Evolutionary conservation across 2,329 filamentous ascomycete species (phyloP), one percentile per base, ranked within the genome.

Genomic region (Thelonectria blattea): DNA sequence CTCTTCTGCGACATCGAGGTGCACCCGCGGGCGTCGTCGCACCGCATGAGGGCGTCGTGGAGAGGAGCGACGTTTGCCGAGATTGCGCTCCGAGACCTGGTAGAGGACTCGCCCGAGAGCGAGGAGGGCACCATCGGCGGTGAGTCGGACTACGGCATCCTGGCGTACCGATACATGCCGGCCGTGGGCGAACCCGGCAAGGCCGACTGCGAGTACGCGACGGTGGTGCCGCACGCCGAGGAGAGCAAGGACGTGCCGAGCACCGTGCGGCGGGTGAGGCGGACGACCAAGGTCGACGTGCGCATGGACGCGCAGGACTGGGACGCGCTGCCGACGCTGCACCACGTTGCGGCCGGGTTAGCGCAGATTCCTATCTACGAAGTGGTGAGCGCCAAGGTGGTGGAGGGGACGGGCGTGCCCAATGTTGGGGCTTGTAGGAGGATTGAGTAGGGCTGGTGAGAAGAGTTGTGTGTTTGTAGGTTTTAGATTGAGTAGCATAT

Each of bases 131-230:
- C 48, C 22, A 56, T 63, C 10, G 61, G 57, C 11, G 60, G 60
- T 11, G 63, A 63, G 42, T 41, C 58, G 6, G 82, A 85, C 58
- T 76, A 80, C 15, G 82, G 81, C 2, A 79, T 84, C 5, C 73
- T 88, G n/a, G 76, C 81, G 11, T 82, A 87, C 70, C 78, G 82
- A 32, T 88, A 87, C 65, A 79, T 89, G 0, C 86, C 87, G 0
- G 75, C 78, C 3, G 83, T 85, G 1, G 83, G 83, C 1, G 74
- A 75, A 20, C 77, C 72, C 2, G 84, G 83, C 0, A 75, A 80
- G 56, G 75, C 84, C 0, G 86, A 87, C 53, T 81, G 78, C 2
- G 81, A 85, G 64, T 85, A 88, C 68, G 76, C 83, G 1, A 72
- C 73, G 8, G 72, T 79, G 56, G 71, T 78, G 14, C 72, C 74